Percentiles rank a stretch among this genome's conserved stretches.
Conservation (phyloP, 2,329 filamentous ascomycete species). For the Bertia moriformis region DNA sequence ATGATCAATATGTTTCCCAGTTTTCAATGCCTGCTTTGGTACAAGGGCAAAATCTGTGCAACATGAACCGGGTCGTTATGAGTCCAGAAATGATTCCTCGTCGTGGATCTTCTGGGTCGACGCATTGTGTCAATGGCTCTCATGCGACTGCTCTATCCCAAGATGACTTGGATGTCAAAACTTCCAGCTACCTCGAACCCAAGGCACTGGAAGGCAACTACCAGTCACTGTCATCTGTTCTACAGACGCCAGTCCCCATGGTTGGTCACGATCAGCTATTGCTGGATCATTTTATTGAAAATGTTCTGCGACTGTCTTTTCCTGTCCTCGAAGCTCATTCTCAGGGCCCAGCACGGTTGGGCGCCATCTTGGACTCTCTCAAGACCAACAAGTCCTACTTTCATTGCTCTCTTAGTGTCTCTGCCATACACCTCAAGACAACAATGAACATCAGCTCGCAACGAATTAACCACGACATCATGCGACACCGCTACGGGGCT, state of each 20-base stretch:
- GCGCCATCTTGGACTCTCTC: conserved; percentile 77
- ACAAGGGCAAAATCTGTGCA: no score
- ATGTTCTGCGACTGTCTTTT: conserved; percentile 77
- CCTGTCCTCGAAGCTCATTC: conserved; percentile 84
- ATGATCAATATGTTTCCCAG: no score
- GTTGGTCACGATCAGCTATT: conserved; percentile 77
- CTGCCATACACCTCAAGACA: conserved; percentile 81
- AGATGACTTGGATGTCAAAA: no score
- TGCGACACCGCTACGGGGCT: conserved; percentile 78
- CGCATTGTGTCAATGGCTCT: no score
- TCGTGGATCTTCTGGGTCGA: no score
- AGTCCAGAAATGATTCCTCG: no score
- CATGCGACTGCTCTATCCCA: no score
- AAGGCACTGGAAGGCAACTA: no score
- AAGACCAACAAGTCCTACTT: conserved; percentile 87
- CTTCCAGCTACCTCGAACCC: no score
- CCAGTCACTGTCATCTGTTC: conserved; percentile 28
- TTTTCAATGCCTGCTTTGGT: conserved; percentile 49
- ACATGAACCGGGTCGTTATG: no score
- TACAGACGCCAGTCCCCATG: conserved; percentile 66
- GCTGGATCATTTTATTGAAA: conserved; percentile 79
- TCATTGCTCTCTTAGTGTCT: conserved; percentile 87
- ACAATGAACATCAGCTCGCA: conserved; percentile 45
- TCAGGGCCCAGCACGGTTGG: conserved; percentile 64
- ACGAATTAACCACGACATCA: conserved; percentile 61